Conservation (phyloP, 2,329 filamentous ascomycete genomes). For the Cercospora canescens region DNA sequence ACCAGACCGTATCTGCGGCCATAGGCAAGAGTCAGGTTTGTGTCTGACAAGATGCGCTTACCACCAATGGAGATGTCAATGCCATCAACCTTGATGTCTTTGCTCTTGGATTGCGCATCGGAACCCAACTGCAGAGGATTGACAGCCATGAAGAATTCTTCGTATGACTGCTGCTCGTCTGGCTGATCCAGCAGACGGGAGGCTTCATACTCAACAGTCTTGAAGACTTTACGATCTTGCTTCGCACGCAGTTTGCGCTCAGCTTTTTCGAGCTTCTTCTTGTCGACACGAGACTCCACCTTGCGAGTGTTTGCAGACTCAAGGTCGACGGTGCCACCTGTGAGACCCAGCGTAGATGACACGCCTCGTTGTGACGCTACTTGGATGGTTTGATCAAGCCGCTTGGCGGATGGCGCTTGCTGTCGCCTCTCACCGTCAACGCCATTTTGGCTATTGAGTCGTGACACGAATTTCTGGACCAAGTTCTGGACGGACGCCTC, state of each 20-base stretch:
- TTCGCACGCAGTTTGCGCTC: conserved; percentile 97
- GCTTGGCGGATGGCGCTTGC: conserved; percentile 74
- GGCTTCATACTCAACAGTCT: conserved; percentile 96
- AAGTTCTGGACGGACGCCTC: conserved; percentile 78
- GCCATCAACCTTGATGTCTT: conserved; percentile 97
- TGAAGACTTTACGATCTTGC: conserved; percentile 97
- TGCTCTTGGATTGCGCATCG: conserved; percentile 75
- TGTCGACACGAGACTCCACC: conserved; percentile 95
- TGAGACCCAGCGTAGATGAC: conserved; percentile 88
- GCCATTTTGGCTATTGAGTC: conserved; percentile 73
- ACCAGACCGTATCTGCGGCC: conserved; percentile 94
- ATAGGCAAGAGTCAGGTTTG: conserved; percentile 84
- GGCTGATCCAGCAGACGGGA: conserved; percentile 83
- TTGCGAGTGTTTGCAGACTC: conserved; percentile 92
- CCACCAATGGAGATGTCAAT: conserved; percentile 93
- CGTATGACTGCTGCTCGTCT: conserved; percentile 85
- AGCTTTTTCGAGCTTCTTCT: conserved; percentile 98
- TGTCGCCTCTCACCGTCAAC: conserved; percentile 65
- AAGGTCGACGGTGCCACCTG: conserved; percentile 81
- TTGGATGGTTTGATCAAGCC: conserved; percentile 91
- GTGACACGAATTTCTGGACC: conserved; percentile 85
- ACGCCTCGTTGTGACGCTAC: conserved; percentile 93
- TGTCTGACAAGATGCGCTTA: conserved; percentile 85
- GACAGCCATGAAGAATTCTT: conserved; percentile 99
- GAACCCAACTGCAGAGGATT: conserved; percentile 88